phyloP scores from a whole-genome alignment of 805 yeast species.

The Komagataella phaffii region DNA sequence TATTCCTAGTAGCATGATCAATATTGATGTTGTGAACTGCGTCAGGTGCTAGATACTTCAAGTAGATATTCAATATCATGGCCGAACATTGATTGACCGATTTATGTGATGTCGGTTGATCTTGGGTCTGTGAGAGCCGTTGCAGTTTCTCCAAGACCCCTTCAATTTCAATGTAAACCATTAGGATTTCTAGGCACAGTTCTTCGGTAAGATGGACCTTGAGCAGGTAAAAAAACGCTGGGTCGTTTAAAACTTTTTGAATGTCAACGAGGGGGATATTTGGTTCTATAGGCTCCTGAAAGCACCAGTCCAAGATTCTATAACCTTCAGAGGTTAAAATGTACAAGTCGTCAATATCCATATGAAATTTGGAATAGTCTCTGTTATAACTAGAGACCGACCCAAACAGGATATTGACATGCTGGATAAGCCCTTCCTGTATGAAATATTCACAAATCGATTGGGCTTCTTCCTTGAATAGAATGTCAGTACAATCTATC shows the following conservation, averaged over 20 bases:
- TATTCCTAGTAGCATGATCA: constrained; percentile 34
- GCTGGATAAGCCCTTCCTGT: constrained; percentile 30
- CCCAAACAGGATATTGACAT: constrained; percentile 25
- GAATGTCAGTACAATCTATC: constrained; percentile 74
- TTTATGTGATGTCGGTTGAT: constrained; percentile 3
- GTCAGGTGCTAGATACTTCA: constrained; percentile 49
- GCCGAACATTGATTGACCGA: constrained; percentile 44
- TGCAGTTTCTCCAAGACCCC: background rate
- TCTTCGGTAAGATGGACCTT: constrained; percentile 49
- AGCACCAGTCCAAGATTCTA: constrained; percentile 5
- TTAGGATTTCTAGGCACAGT: constrained; percentile 65
- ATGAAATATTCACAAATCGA: constrained; percentile 38
- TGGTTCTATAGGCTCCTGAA: background rate
- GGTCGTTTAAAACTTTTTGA: constrained; percentile 45
- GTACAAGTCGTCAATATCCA: constrained; percentile 26
- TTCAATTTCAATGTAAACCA: constrained; percentile 43
- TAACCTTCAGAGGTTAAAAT: constrained; percentile 29
- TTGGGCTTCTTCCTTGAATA: constrained; percentile 36
- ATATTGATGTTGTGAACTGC: constrained; percentile 65
- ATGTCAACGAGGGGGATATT: constrained; percentile 6
- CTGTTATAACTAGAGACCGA: constrained; percentile 10
- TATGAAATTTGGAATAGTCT: constrained; percentile 9
- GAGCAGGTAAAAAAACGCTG: constrained; percentile 62
- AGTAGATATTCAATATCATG: constrained; percentile 48
- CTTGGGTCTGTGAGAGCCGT: constrained; percentile 6